Conservation (phyloP, 352 stramenopile genomes). For the Pythium phragmiticola region DNA sequence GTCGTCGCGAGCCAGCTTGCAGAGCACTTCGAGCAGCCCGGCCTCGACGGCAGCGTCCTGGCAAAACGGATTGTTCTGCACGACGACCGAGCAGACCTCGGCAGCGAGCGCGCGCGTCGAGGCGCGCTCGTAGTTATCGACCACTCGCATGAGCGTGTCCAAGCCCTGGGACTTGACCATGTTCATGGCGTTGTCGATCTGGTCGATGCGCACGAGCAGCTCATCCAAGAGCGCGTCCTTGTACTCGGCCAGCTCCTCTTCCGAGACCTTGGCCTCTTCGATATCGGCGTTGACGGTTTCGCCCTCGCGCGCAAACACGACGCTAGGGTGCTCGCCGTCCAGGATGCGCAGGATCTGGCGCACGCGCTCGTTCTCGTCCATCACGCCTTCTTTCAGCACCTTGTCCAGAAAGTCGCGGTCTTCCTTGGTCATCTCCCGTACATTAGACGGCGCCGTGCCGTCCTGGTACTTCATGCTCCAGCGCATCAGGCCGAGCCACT, state of each 20-base stretch:
- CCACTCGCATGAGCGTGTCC: constrained; percentile 53
- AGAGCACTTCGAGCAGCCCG: constrained; percentile 69
- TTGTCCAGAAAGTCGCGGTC: constrained; percentile 78
- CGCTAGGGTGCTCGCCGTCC: constrained; percentile 66
- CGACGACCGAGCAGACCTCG: constrained; percentile 77
- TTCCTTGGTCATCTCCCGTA: constrained; percentile 73
- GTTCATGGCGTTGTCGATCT: constrained; percentile 89
- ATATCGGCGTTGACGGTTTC: constrained; percentile 34
- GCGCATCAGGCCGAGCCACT: constrained; percentile 87
- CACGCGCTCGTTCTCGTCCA: constrained; percentile 85
- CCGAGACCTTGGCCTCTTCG: constrained; percentile 34
- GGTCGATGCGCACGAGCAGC: constrained; percentile 80
- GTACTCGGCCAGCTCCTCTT: constrained; percentile 75
- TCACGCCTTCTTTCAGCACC: constrained; percentile 81
- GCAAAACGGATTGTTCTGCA: constrained; percentile 87
- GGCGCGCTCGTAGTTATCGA: constrained; percentile 48
- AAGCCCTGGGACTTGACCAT: constrained; percentile 85
- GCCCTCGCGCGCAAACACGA: constrained; percentile 55
- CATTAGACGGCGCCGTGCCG: constrained; percentile 62
- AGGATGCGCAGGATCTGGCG: constrained; percentile 83
- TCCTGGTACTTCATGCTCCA: constrained; percentile 89
- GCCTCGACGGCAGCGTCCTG: constrained; percentile 68
- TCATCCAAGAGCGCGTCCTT: constrained; percentile 82
- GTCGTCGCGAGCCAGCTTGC: constrained; percentile 42
- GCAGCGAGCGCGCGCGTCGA: constrained; percentile 65